phyloP scores from a whole-genome alignment of 495 filamentous ascomycete species.

The Tuber umbilicatum region DNA sequence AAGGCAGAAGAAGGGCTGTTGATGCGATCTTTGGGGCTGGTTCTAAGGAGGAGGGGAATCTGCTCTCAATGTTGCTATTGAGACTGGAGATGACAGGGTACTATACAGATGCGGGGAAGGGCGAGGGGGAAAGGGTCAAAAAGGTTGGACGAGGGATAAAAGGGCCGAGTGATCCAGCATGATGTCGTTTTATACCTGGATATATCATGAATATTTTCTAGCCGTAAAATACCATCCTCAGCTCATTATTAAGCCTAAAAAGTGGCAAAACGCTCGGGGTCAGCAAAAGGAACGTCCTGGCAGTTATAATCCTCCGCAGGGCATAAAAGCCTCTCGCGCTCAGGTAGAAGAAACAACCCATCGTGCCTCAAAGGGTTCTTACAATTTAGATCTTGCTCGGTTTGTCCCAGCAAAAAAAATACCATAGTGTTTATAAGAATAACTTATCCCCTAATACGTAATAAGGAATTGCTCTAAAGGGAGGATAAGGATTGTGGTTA shows the following conservation, averaged over 20 bases:
- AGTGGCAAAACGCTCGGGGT: neutral
- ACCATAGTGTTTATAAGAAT: too few relatives aligned
- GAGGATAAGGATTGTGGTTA: too few relatives aligned
- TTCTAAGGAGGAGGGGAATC: conserved; percentile 44
- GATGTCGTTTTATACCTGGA: neutral
- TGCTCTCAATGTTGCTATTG: conserved; percentile 51
- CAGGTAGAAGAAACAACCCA: neutral
- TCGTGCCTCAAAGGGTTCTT: neutral
- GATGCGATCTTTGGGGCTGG: conserved; percentile 38
- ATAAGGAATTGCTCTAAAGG: too few relatives aligned
- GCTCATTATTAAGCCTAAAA: neutral
- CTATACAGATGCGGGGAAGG: conserved; percentile 43
- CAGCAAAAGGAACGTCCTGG: neutral
- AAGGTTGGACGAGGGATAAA: neutral
- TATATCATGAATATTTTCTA: neutral
- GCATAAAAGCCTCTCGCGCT: neutral
- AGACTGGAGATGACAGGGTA: conserved; percentile 59
- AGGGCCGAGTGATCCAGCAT: neutral
- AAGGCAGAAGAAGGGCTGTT: conserved; percentile 42
- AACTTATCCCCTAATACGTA: too few relatives aligned
- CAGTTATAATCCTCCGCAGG: neutral
- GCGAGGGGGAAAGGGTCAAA: neutral
- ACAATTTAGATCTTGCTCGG: too few relatives aligned
- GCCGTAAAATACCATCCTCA: neutral
- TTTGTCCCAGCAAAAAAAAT: too few relatives aligned